phyloP scores from a whole-genome alignment of 441 rosid species.

The Jatropha multifida region DNA sequence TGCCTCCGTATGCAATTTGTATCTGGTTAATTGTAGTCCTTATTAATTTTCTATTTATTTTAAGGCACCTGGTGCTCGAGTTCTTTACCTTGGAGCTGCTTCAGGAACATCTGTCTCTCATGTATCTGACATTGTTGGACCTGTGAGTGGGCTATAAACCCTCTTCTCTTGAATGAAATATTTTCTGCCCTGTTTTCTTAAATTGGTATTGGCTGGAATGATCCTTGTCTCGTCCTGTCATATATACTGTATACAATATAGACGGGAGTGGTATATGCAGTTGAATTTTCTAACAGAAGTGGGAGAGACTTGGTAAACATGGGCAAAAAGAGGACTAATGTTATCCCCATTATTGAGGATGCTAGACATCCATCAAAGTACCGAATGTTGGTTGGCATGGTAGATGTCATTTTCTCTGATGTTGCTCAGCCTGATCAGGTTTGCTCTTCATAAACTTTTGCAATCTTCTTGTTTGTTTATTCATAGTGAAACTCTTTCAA shows the following conservation, averaged over 20 bases:
- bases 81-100: conserved; percentile 92
- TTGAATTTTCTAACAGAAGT: conserved; percentile 92
- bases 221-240: background rate
- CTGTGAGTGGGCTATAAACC: conserved; percentile 45
- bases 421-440: conserved; percentile 99
- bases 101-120: conserved; percentile 91
- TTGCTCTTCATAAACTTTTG: conserved; percentile 14
- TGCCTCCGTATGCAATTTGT: too few relatives aligned
- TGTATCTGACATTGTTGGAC: conserved; percentile 86
- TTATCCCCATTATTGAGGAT: conserved; percentile 90
- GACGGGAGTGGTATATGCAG: conserved; percentile 86
- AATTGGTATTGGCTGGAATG: conserved; percentile 3
- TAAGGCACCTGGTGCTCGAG: conserved; percentile 65
- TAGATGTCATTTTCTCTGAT: conserved; percentile 93
- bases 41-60: background rate
- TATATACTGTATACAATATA: conserved; percentile 1
- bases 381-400: conserved; percentile 94
- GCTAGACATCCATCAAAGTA: conserved; percentile 91
- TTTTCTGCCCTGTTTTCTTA: background rate
- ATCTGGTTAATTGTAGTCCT: too few relatives aligned
- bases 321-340: conserved; percentile 86
- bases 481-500: too few relatives aligned
- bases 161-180: too few relatives aligned
- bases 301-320: conserved; percentile 96
- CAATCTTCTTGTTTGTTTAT: too few relatives aligned